A percentile compares a stretch with the other conserved stretches of the same genome.
These are phyloP conservation scores for Umbelopsis isabellina DNA, from an alignment of 192 early-diverging fungal species.

Conservation along the genomic window DNA sequence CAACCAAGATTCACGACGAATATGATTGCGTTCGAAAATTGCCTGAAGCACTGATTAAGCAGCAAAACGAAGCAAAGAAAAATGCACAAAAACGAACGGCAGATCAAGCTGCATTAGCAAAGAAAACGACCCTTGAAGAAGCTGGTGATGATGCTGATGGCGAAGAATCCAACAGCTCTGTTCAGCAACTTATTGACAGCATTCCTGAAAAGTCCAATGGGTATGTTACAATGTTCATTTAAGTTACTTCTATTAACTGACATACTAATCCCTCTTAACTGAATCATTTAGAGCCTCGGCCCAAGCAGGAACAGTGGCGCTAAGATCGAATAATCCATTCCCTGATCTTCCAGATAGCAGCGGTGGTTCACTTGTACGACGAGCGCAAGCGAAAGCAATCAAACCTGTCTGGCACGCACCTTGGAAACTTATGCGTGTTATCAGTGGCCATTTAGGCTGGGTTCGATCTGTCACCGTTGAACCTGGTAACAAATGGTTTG, in stretches of 20 bases:
- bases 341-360: constrained; percentile 48
- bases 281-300: constrained; percentile 16
- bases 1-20: constrained; percentile 78
- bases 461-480: constrained; percentile 92
- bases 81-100: constrained; percentile 44
- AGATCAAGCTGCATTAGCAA: constrained; percentile 31
- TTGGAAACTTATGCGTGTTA: constrained; percentile 98
- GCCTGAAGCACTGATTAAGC: constrained; percentile 61
- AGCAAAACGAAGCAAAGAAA: constrained; percentile 52
- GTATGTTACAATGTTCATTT: constrained; percentile 2
- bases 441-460: constrained; percentile 98
- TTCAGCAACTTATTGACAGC: constrained; percentile 48
- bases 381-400: constrained; percentile 50
- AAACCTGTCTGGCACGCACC: constrained; percentile 97
- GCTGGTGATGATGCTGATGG: constrained; percentile 29
- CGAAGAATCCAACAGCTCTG: constrained; percentile 36
- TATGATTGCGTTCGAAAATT: constrained; percentile 65
- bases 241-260: neutral
- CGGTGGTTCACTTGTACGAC: constrained; percentile 54
- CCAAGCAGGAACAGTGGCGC: constrained; percentile 44
- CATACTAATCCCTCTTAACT: neutral
- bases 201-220: constrained; percentile 44
- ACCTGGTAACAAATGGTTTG: constrained; percentile 98
- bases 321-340: constrained; percentile 43
- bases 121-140: constrained; percentile 32